Conservation (phyloP, 2,329 filamentous ascomycete genomes). For the Ampelomyces quisqualis region DNA sequence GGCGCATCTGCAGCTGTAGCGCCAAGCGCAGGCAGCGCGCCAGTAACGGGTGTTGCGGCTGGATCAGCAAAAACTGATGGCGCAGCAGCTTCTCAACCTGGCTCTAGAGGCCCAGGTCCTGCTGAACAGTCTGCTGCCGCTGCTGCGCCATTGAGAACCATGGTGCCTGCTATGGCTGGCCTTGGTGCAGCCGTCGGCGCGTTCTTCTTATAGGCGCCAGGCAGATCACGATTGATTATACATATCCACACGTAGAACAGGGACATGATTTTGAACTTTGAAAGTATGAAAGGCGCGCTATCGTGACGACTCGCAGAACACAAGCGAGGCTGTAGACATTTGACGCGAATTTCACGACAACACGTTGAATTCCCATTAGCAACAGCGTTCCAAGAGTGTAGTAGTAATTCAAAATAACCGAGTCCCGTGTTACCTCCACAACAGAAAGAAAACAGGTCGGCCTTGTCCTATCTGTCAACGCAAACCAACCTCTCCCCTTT, state of each 20-base stretch:
- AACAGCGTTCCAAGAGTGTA: too few species aligned
- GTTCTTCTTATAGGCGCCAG: slow-evolving; percentile 22
- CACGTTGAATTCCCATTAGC: too few species aligned
- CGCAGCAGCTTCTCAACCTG: slow-evolving; percentile 2
- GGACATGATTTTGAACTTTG: not conserved
- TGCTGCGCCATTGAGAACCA: slow-evolving; percentile 20
- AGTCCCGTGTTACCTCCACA: not conserved
- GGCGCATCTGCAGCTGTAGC: slow-evolving; percentile 24
- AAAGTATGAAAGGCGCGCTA: too few species aligned
- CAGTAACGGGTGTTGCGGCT: slow-evolving; percentile 9
- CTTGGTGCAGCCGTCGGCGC: slow-evolving; percentile 31
- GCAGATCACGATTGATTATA: not conserved
- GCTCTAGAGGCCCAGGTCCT: slow-evolving; percentile 4
- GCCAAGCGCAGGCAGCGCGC: slow-evolving; percentile 14
- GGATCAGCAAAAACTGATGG: slow-evolving; percentile 2
- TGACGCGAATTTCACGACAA: too few species aligned
- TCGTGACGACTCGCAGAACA: too few species aligned
- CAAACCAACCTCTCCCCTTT: slow-evolving; percentile 30
- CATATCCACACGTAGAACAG: not conserved
- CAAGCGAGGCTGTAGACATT: too few species aligned
- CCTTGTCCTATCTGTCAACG: too few species aligned
- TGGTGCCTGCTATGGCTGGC: slow-evolving; percentile 29
- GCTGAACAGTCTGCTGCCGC: slow-evolving; percentile 15
- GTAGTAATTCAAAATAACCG: not conserved
- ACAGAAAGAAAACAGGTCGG: too few species aligned